Evolutionary conservation across 345 rosid genomes (phyloP), one percentile per base, ranked within the genome.

Genomic region (Aegle marmelos): DNA sequence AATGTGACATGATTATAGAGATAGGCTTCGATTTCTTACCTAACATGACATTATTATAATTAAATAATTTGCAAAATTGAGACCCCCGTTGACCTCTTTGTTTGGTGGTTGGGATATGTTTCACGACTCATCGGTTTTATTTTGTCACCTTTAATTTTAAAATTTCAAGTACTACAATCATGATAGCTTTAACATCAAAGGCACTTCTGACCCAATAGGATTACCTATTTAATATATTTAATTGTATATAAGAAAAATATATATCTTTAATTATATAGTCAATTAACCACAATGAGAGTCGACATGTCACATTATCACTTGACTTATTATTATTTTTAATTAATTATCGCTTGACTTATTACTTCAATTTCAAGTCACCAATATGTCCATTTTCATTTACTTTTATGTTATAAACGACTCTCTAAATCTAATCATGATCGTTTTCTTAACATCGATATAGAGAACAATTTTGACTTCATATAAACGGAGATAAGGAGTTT

Each of bases 81-180:
- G 64, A 41, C 70, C 53, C 27, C 27, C 41, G 45, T 74, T 74
- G 77, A 74, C 77, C 70, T 30, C 16, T 34, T 5, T 54, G 64
- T 56, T 56, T 22, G 28, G 78, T 65, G 30, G 82, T 79, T 79
- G 81, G 24, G 72, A 45, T 30, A 64, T 60, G 61, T 69, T 64
- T 68, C 48, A 61, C 39, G 70, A 54, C 60, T 59, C 75, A 59
- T n/a, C 21, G 24, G 41, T 65, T 73, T 62, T 27, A 54, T 68
- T 63, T 71, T 60, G 83, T 86, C 82, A 60, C 72, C 77, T 72
- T 63, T 57, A 34, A 71, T 34, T 66, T 73, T 60, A n/a, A 11
- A 28, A 59, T 61, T 61, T 74, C 67, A 74, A 74, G 17, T 62
- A 19, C 59, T 53, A 14, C 60, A 63, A 75, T 48, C 60, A 74